Conservation (phyloP, 495 filamentous ascomycete genomes). For the Aspergillus coremiiformis region DNA sequence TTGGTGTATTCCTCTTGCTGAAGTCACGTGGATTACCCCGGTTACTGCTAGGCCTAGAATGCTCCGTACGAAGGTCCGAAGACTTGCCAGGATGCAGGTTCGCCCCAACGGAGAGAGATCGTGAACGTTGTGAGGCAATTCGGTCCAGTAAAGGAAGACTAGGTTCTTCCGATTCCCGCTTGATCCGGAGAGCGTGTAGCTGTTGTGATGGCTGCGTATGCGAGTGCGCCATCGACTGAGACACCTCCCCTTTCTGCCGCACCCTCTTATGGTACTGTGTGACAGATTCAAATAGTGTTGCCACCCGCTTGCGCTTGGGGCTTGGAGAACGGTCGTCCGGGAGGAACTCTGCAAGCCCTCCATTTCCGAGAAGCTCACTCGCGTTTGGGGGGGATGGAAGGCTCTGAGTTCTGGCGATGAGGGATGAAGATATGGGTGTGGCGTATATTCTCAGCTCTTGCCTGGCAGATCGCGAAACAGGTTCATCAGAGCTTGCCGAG, state of each 20-base stretch:
- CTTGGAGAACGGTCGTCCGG: conserved; percentile 37
- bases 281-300: conserved; percentile 53
- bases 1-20: conserved; percentile 18
- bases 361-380: conserved; percentile 10
- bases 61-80: conserved; percentile 10
- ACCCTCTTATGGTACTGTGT: conserved; percentile 48
- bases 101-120: conserved; percentile 34
- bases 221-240: conserved; percentile 46
- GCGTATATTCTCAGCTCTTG: conserved; percentile 38
- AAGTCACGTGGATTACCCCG: conserved; percentile 12
- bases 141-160: conserved; percentile 28
- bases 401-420: conserved; percentile 28
- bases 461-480: not conserved
- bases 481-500: conserved; percentile 22
- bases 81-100: conserved; percentile 24
- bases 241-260: conserved; percentile 48
- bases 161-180: conserved; percentile 36
- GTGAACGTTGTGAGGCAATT: conserved; percentile 25
- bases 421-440: conserved; percentile 28
- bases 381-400: conserved; percentile 28
- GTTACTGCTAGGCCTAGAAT: conserved; percentile 17
- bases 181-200: conserved; percentile 29
- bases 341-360: conserved; percentile 31
- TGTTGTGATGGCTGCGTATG: conserved; percentile 30
- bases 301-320: conserved; percentile 49